Base-by-base conservation (phyloP, 768 basidiomycete species). In the Psilocybe cyanescens region DNA sequence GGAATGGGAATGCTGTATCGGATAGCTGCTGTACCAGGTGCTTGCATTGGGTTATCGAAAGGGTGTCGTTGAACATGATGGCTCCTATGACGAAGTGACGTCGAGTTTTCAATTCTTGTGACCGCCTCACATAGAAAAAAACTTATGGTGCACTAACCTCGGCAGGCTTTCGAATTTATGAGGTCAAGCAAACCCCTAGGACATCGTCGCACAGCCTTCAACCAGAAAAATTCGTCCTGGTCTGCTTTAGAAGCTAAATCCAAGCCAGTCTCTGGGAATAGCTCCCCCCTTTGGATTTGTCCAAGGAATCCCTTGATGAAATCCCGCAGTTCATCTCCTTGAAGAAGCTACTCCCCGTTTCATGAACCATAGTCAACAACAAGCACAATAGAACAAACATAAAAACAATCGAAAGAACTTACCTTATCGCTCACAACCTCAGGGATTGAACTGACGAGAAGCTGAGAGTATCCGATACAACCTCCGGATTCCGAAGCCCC, bases 101-200 rank as follows among this genome's bases (percentile, higher is more conserved):
- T 11, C 33, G 33, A 35, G 33, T 35, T 35, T 35, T 35, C 33
- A 47, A 16, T 33, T 41, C 30, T n/a, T 30, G 14, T 24, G 31
- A 37, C 48, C 19, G 57, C 48, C 30, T 37, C 30, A 57, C n/a
- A 35, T n/a, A n/a, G 4, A 56, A n/a, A 35, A 53, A 8, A 56
- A 47, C 17, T 28, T 30, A 57, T 39, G 11, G 48, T 31, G 6
- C 50, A 72, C 83, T 65, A 70, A 90, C 97, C 96, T 78, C 97
- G 82, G 70, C 97, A 99, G 24, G 97, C 97, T 76, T 94, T 96
- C 8, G 95, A 97, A 73, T 98, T 96, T 67, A 94, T 80, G 64
- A 99, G 75, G 37, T 95, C 92, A 12, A 95, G 74, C 55, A 99
- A 79, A 57, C 84, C 86, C 54, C 80, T 81, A n/a, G 97, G 97